These are phyloP conservation scores for Sporisorium reilianum DNA, from an alignment of 1,284 basidiomycete genomes.

Conservation along the genomic window DNA sequence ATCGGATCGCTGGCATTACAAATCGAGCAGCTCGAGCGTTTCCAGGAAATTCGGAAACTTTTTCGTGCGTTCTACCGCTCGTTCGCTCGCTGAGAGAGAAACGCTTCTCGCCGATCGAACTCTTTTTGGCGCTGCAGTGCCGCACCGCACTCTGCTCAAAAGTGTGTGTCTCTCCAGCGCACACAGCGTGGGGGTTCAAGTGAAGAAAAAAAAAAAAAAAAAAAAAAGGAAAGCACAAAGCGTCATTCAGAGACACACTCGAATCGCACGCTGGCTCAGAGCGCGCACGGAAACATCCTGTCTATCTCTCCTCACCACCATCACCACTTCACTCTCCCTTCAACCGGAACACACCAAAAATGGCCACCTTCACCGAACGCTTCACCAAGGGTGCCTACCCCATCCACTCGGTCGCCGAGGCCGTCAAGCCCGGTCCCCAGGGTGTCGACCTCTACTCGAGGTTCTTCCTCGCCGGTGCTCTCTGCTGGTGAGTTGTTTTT, in stretches of 20 bases:
- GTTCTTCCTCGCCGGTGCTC: constrained; percentile 82
- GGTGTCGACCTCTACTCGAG: constrained; percentile 71
- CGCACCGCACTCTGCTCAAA: neutral
- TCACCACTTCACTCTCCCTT: constrained; percentile 13
- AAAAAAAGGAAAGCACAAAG: no score
- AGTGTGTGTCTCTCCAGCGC: constrained; percentile 8
- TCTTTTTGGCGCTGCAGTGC: neutral
- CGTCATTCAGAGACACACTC: constrained; percentile 5
- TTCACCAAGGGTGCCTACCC: constrained; percentile 63
- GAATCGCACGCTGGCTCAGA: neutral
- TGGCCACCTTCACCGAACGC: constrained; percentile 54
- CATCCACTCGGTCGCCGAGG: constrained; percentile 59
- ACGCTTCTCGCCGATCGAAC: constrained; percentile 3
- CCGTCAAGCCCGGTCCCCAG: constrained; percentile 54
- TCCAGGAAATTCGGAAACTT: constrained; percentile 3
- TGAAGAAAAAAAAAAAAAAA: no score
- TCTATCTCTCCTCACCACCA: constrained; percentile 10
- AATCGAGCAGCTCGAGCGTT: neutral
- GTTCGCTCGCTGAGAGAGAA: no score
- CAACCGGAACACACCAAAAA: constrained; percentile 14
- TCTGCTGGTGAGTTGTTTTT: constrained; percentile 75
- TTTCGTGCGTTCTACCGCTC: no score
- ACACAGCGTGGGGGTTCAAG: constrained; percentile 1
- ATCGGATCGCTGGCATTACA: constrained; percentile 2
- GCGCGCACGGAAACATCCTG: constrained; percentile 22